Conservation (phyloP, 1,284 basidiomycete genomes). For the Vanrija humicola region DNA sequence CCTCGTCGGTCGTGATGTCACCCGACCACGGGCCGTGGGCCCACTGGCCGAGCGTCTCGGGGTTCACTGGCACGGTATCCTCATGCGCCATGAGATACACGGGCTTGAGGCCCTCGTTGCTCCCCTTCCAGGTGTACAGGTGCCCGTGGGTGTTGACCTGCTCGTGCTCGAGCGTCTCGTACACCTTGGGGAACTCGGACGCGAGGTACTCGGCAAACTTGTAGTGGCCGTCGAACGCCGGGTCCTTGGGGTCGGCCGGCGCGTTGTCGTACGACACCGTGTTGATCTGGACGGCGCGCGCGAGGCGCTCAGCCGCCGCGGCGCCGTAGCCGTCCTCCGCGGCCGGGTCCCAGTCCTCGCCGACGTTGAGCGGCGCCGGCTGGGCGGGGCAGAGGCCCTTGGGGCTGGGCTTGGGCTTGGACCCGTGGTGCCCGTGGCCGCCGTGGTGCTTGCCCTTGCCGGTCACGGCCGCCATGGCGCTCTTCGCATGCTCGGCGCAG, state of each 20-base stretch:
- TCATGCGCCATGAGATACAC: conserved; percentile 52
- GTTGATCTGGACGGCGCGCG: conserved; percentile 44
- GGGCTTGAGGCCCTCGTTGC: conserved; percentile 41
- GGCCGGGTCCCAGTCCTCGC: conserved; percentile 36
- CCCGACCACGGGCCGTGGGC: conserved; percentile 54
- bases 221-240: conserved; percentile 43
- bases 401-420: background rate
- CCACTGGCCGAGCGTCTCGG: conserved; percentile 53
- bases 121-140: conserved; percentile 52
- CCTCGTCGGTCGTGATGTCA: conserved; percentile 43
- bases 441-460: background rate
- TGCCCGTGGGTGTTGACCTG: conserved; percentile 49
- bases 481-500: background rate
- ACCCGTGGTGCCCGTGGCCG: background rate
- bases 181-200: conserved; percentile 45
- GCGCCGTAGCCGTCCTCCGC: conserved; percentile 33
- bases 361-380: conserved; percentile 29
- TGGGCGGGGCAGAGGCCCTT: conserved; percentile 31
- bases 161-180: conserved; percentile 43
- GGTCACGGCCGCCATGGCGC: background rate
- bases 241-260: conserved; percentile 36
- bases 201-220: conserved; percentile 48
- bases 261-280: conserved; percentile 50
- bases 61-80: conserved; percentile 55
- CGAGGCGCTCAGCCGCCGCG: conserved; percentile 38